Conservation (phyloP, 2,329 filamentous ascomycete species). For the Albifimbria verrucaria region DNA sequence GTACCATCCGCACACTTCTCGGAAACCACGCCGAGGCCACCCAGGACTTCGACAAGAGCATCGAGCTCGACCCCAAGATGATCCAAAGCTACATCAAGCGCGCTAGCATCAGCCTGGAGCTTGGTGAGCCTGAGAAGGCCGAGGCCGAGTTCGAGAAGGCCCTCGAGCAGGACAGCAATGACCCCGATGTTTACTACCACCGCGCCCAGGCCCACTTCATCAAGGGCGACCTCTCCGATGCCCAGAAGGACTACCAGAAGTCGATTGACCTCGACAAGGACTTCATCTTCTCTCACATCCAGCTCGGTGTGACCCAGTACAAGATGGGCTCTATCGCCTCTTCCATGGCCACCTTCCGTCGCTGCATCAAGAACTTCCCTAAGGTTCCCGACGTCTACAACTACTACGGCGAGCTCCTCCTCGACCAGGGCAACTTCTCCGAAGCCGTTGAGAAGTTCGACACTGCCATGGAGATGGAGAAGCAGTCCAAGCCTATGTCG, state of each 20-base stretch:
- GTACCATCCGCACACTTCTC: slow-evolving; percentile 89
- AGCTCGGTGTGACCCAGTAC: slow-evolving; percentile 98
- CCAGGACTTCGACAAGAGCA: slow-evolving; percentile 84
- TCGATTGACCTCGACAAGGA: slow-evolving; percentile 94
- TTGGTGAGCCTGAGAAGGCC: slow-evolving; percentile 82
- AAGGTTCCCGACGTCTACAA: slow-evolving; percentile 98
- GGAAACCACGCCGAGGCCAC: slow-evolving; percentile 84
- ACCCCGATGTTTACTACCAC: slow-evolving; percentile 99
- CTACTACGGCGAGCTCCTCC: slow-evolving; percentile 95
- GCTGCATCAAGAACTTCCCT: slow-evolving; percentile 97
- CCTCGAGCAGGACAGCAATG: slow-evolving; percentile 76
- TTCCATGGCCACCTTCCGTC: slow-evolving; percentile 96
- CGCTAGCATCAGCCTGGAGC: slow-evolving; percentile 94
- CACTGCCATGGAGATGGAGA: slow-evolving; percentile 98
- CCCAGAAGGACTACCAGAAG: slow-evolving; percentile 98
- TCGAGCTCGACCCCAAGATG: slow-evolving; percentile 81
- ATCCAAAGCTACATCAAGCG: slow-evolving; percentile 99
- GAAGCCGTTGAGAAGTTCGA: slow-evolving; percentile 99
- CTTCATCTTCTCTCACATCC: slow-evolving; percentile 99
- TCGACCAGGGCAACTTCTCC: slow-evolving; percentile 93
- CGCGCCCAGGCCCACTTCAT: slow-evolving; percentile 98
- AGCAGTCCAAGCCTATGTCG: slow-evolving; percentile 84
- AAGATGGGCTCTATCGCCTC: slow-evolving; percentile 99
- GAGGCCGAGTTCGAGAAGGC: slow-evolving; percentile 85
- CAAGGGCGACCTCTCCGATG: slow-evolving; percentile 86